Percentiles rank a stretch among this genome's conserved stretches.
phyloP scores from a whole-genome alignment of 805 yeast species.

The Starmerella roubikii region DNA sequence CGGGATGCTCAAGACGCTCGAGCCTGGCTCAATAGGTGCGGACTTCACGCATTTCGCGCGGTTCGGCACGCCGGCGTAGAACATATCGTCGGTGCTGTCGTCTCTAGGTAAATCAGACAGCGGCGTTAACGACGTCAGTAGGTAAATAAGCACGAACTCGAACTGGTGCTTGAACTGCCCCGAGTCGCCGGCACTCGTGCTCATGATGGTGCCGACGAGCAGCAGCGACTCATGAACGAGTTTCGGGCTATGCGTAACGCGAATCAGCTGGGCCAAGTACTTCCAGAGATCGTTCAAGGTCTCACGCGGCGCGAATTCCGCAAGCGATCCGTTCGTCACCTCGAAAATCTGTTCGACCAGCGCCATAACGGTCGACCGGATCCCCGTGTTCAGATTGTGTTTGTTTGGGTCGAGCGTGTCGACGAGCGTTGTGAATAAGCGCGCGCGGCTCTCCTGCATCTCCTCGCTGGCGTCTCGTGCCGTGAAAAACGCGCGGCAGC shows the following conservation, averaged over 20 bases:
- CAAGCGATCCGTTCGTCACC: conserved; percentile 66
- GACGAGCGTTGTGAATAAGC: conserved; percentile 31
- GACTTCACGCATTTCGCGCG: conserved; percentile 43
- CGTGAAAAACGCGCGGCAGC: conserved; percentile 16
- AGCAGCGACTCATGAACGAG: conserved; percentile 64
- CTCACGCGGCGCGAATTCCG: conserved; percentile 29
- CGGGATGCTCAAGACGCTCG: conserved; percentile 17
- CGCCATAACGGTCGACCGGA: conserved; percentile 69
- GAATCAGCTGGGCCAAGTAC: conserved; percentile 65
- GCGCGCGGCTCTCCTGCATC: conserved; percentile 28
- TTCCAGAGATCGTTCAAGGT: conserved; percentile 70
- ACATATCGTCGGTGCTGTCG: conserved; percentile 27
- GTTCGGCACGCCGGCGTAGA: conserved; percentile 30
- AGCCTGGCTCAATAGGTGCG: conserved; percentile 26
- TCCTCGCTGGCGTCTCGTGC: neutral
- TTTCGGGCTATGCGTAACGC: conserved; percentile 41
- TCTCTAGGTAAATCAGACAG: conserved; percentile 28
- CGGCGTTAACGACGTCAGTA: conserved; percentile 28
- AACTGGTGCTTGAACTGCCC: conserved; percentile 67
- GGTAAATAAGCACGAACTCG: conserved; percentile 38
- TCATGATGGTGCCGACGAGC: conserved; percentile 56
- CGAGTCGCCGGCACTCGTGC: conserved; percentile 50
- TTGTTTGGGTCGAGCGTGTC: conserved; percentile 73
- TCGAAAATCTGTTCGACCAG: conserved; percentile 70
- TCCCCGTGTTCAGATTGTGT: conserved; percentile 44